phyloP scores from a whole-genome alignment of 2,329 filamentous ascomycete genomes.

The Microsporum audouinii region DNA sequence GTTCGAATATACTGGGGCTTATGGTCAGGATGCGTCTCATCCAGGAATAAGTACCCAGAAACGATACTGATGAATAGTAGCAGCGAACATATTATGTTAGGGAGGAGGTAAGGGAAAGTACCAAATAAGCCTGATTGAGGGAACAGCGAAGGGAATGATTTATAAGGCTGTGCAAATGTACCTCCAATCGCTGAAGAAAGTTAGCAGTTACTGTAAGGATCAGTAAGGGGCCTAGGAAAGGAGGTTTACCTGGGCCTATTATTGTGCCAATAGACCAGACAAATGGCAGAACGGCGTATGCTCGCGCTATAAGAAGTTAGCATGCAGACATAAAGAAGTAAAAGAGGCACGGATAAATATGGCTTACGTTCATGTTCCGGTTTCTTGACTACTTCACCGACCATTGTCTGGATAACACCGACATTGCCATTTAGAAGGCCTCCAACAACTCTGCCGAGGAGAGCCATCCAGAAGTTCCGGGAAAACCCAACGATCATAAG shows the following conservation, averaged over 20 bases:
- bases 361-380: slow-evolving; percentile 62
- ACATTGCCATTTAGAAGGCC: slow-evolving; percentile 84
- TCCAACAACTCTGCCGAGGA: slow-evolving; percentile 63
- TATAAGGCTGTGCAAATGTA: slow-evolving; percentile 66
- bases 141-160: slow-evolving; percentile 61
- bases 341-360: neutral
- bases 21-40: slow-evolving; percentile 83
- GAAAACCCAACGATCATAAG: slow-evolving; percentile 79
- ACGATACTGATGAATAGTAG: slow-evolving; percentile 69
- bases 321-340: neutral
- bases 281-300: slow-evolving; percentile 88
- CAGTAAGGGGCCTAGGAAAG: neutral
- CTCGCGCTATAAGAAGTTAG: slow-evolving; percentile 41
- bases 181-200: slow-evolving; percentile 59
- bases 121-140: slow-evolving; percentile 58
- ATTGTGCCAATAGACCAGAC: slow-evolving; percentile 81
- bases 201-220: neutral
- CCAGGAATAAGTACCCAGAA: slow-evolving; percentile 65
- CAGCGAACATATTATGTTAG: slow-evolving; percentile 71
- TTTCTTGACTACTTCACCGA: slow-evolving; percentile 83
- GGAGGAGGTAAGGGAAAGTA: slow-evolving; percentile 73
- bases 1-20: slow-evolving; percentile 42
- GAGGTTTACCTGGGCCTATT: slow-evolving; percentile 55
- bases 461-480: slow-evolving; percentile 64
- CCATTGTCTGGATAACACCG: slow-evolving; percentile 85